A percentile compares a stretch with the other conserved stretches of the same genome.
phyloP scores from a whole-genome alignment of 805 yeast genomes.

The Ogataea populi-albae region DNA sequence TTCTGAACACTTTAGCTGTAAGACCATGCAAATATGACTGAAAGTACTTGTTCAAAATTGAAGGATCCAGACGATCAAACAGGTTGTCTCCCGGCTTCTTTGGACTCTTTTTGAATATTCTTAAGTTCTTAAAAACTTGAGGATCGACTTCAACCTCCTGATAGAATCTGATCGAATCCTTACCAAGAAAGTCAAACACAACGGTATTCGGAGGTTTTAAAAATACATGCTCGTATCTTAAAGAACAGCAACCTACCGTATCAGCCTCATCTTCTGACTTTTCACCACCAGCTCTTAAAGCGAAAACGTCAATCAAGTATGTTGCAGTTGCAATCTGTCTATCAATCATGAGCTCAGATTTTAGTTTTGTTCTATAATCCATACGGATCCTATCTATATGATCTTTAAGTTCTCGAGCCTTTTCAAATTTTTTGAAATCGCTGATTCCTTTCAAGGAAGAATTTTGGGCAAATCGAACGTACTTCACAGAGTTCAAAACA shows the following conservation, averaged over 20 bases:
- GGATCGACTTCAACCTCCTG: constrained; percentile 90
- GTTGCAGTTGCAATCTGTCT: constrained; percentile 94
- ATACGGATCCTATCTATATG: constrained; percentile 70
- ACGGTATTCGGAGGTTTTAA: constrained; percentile 83
- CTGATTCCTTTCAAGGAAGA: constrained; percentile 89
- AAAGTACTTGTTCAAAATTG: constrained; percentile 76
- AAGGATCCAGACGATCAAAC: constrained; percentile 86
- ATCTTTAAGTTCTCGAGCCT: constrained; percentile 78
- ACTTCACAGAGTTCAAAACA: constrained; percentile 76
- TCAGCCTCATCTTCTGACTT: constrained; percentile 97
- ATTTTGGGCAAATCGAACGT: constrained; percentile 87
- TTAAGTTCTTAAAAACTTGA: constrained; percentile 88
- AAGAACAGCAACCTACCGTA: constrained; percentile 96
- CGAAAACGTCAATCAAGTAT: constrained; percentile 86
- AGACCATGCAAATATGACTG: constrained; percentile 90
- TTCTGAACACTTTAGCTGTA: constrained; percentile 96
- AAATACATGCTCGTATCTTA: constrained; percentile 85
- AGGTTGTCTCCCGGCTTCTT: constrained; percentile 89
- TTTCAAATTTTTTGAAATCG: constrained; percentile 89
- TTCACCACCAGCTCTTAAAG: constrained; percentile 97
- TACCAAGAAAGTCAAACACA: constrained; percentile 90
- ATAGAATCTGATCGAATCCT: constrained; percentile 86
- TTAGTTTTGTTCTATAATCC: constrained; percentile 70
- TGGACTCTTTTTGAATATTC: constrained; percentile 84
- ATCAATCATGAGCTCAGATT: constrained; percentile 73